Evolutionary conservation across 192 early-diverging fungal genomes (phyloP).

Genomic region (Gigaspora rosea): DNA sequence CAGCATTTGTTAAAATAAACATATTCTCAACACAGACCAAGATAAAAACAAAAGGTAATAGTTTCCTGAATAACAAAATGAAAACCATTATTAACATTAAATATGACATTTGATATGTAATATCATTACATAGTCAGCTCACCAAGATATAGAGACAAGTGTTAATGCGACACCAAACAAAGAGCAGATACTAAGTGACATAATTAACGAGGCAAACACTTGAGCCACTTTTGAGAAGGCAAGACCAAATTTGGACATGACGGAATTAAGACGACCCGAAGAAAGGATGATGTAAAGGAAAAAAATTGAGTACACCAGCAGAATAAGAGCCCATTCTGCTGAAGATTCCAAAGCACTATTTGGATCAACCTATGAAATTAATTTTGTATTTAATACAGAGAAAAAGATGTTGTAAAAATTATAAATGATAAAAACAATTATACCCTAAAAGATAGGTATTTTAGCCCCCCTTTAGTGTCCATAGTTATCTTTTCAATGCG

Average conservation of each 20-base stretch:
- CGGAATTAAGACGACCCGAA: constrained; percentile 65
- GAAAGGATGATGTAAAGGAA: constrained; percentile 72
- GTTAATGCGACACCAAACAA: constrained; percentile 58
- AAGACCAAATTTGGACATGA: constrained; percentile 76
- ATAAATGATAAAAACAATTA: neutral
- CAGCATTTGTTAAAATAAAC: constrained; percentile 69
- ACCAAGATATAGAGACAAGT: constrained; percentile 62
- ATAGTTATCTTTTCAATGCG: constrained; percentile 4
- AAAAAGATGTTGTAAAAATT: neutral
- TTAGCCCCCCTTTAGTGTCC: constrained; percentile 36
- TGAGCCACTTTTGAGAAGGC: constrained; percentile 68
- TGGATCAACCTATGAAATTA: neutral
- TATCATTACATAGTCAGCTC: constrained; percentile 7
- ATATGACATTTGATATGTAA: neutral
- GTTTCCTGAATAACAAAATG: neutral
- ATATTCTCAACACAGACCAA: constrained; percentile 79
- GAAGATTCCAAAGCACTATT: constrained; percentile 39
- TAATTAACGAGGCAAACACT: constrained; percentile 61
- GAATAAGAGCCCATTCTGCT: constrained; percentile 38
- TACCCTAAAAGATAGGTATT: constrained; percentile 47
- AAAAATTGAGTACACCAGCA: constrained; percentile 57
- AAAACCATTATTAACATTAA: neutral
- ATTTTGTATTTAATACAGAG: constrained; percentile 33
- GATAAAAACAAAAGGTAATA: constrained; percentile 64
- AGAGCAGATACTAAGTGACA: constrained; percentile 66